These are phyloP conservation scores for Diaporthe ilicicola DNA, from an alignment of 2,329 filamentous ascomycete genomes.

Conservation along the genomic window DNA sequence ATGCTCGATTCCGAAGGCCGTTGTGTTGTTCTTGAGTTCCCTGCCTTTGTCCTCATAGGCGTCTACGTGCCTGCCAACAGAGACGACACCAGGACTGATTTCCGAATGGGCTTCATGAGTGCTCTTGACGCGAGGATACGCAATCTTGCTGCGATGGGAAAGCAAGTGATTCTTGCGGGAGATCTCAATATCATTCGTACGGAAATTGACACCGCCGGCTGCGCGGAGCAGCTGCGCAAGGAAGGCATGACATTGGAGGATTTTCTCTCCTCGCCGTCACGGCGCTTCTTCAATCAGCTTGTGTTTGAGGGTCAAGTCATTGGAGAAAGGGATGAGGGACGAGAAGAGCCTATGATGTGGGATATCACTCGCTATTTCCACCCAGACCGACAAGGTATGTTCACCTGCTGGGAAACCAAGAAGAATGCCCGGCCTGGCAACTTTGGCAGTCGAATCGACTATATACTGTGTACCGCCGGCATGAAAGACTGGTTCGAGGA, in stretches of 20 bases:
- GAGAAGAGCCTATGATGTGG: constrained; percentile 77
- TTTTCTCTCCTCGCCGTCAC: constrained; percentile 75
- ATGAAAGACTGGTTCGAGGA: constrained; percentile 83
- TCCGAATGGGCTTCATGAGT: constrained; percentile 80
- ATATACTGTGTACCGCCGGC: constrained; percentile 81
- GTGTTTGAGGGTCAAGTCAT: constrained; percentile 75
- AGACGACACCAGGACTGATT: constrained; percentile 84
- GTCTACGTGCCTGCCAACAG: constrained; percentile 92
- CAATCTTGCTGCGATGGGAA: constrained; percentile 82
- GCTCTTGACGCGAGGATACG: constrained; percentile 85
- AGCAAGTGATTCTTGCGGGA: constrained; percentile 84
- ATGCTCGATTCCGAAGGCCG: constrained; percentile 89
- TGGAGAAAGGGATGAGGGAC: constrained; percentile 72
- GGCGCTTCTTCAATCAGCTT: constrained; percentile 87
- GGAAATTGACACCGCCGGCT: constrained; percentile 79
- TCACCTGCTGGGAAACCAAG: constrained; percentile 95
- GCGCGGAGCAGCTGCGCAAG: constrained; percentile 76
- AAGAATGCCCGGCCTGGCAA: constrained; percentile 96
- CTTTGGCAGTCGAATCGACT: constrained; percentile 92
- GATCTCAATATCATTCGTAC: constrained; percentile 83
- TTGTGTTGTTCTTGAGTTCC: constrained; percentile 91
- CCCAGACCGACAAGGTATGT: constrained; percentile 85
- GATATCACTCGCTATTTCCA: constrained; percentile 87
- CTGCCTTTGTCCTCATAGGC: constrained; percentile 91
- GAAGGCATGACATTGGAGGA: constrained; percentile 73